A percentile compares a stretch with the other conserved stretches of the same genome.
Conservation (phyloP, 2,329 filamentous ascomycete genomes). For the Fusarium falciforme region DNA sequence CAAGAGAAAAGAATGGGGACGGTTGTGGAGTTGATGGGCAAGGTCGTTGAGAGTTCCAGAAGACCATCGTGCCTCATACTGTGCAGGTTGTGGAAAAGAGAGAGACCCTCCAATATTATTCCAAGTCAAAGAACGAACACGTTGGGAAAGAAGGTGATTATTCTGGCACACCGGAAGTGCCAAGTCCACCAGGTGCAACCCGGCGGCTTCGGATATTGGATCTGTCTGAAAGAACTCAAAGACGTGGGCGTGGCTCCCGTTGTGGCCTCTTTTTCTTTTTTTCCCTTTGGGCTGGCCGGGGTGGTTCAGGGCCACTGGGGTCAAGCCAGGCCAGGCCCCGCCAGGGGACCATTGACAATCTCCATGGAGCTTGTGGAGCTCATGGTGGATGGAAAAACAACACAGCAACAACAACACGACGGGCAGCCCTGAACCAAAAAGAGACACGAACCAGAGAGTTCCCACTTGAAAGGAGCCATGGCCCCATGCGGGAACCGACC, state of each 20-base stretch:
- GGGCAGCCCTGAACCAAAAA: background rate
- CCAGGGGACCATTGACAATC: constrained; percentile 15
- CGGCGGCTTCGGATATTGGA: constrained; percentile 36
- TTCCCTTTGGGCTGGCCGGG: background rate
- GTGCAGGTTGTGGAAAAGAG: constrained; percentile 4
- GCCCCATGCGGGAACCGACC: background rate
- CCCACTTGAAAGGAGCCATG: constrained; percentile 17
- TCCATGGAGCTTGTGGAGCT: constrained; percentile 11
- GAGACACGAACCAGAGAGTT: constrained; percentile 12
- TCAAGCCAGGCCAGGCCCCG: background rate
- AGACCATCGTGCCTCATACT: constrained; percentile 1
- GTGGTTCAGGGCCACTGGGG: background rate
- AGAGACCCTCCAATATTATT: constrained; percentile 11
- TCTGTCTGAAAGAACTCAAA: constrained; percentile 21
- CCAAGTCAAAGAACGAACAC: background rate
- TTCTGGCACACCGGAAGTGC: constrained; percentile 21
- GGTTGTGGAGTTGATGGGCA: background rate
- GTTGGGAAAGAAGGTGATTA: constrained; percentile 1
- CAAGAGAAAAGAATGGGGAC: background rate
- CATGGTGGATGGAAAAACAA: background rate
- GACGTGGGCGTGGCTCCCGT: constrained; percentile 25
- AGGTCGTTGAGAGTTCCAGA: background rate
- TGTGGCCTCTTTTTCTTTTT: constrained; percentile 12
- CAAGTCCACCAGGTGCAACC: constrained; percentile 23
- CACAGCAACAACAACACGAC: background rate